Conservation (phyloP, 2,329 filamentous ascomycete species). For the Verticillium klebahnii region DNA sequence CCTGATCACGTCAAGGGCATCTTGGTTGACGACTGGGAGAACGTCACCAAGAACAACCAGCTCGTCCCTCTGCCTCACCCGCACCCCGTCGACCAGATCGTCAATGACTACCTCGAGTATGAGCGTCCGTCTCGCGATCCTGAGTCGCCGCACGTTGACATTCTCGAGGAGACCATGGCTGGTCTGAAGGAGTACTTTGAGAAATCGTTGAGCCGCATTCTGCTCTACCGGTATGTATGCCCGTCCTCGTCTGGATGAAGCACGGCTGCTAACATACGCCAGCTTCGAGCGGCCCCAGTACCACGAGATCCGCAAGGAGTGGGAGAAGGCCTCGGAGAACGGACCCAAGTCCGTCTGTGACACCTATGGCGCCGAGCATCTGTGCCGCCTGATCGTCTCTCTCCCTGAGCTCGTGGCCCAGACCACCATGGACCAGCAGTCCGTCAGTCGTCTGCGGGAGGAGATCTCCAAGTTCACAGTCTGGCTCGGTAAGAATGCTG, state of each 20-base stretch:
- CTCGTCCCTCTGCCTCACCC: conserved; percentile 79
- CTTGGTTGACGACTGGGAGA: conserved; percentile 98
- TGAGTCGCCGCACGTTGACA: conserved; percentile 70
- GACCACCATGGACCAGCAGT: conserved; percentile 95
- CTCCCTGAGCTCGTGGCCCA: conserved; percentile 93
- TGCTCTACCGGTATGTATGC: conserved; percentile 65
- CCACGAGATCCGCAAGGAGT: conserved; percentile 67
- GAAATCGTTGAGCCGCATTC: conserved; percentile 77
- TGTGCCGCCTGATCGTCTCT: conserved; percentile 81
- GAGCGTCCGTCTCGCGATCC: conserved; percentile 62
- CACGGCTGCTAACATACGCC: conserved; percentile 15
- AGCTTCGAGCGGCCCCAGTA: conserved; percentile 92
- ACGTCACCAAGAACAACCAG: conserved; percentile 91
- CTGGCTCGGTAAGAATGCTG: conserved; percentile 76
- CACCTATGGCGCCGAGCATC: conserved; percentile 88
- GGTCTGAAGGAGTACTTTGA: conserved; percentile 94
- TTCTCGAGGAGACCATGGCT: conserved; percentile 82
- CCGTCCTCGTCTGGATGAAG: neutral
- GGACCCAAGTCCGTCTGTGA: conserved; percentile 69
- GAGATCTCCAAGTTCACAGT: conserved; percentile 81
- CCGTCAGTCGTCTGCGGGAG: conserved; percentile 80
- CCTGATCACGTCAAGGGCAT: conserved; percentile 88
- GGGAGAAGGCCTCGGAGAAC: conserved; percentile 57
- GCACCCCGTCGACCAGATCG: conserved; percentile 69
- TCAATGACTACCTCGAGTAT: conserved; percentile 73